Conservation (phyloP, 345 rosid species). For the Cardamine chenopodiifolia region DNA sequence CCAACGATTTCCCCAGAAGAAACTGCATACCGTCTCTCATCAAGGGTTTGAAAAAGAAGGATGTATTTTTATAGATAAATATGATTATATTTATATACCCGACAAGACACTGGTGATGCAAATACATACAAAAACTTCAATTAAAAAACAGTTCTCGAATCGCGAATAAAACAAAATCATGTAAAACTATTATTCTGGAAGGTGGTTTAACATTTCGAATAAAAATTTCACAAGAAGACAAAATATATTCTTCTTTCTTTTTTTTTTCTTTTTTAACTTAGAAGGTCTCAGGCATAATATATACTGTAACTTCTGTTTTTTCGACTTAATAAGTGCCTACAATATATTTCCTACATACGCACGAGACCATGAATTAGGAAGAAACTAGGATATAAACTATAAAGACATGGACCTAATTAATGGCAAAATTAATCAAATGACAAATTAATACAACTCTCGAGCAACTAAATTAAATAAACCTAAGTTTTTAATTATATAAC, state of each 20-base stretch:
- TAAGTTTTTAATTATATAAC: slow-evolving; percentile 10
- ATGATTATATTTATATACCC: neutral
- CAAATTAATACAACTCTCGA: slow-evolving; percentile 19
- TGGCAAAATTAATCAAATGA: slow-evolving; percentile 27
- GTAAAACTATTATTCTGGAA: slow-evolving; percentile 7
- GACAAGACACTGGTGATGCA: slow-evolving; percentile 36
- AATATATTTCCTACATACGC: neutral
- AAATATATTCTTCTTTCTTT: neutral
- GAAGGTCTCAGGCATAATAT: neutral
- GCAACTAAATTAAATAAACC: slow-evolving; percentile 14
- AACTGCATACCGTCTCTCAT: slow-evolving; percentile 6
- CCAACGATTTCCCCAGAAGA: neutral
- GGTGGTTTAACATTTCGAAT: slow-evolving; percentile 6
- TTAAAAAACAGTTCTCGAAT: slow-evolving; percentile 37
- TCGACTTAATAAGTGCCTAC: neutral
- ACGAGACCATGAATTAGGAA: neutral
- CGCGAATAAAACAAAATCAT: slow-evolving; percentile 31
- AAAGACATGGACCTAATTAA: neutral
- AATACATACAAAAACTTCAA: slow-evolving; percentile 43
- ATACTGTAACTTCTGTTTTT: slow-evolving; percentile 2
- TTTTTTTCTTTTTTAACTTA: neutral
- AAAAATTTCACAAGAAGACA: neutral
- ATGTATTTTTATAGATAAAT: neutral
- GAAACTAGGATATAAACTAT: slow-evolving; percentile 1
- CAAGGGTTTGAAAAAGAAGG: neutral